phyloP scores from a whole-genome alignment of 2,329 filamentous ascomycete genomes.

The Colletotrichum eremochloae region DNA sequence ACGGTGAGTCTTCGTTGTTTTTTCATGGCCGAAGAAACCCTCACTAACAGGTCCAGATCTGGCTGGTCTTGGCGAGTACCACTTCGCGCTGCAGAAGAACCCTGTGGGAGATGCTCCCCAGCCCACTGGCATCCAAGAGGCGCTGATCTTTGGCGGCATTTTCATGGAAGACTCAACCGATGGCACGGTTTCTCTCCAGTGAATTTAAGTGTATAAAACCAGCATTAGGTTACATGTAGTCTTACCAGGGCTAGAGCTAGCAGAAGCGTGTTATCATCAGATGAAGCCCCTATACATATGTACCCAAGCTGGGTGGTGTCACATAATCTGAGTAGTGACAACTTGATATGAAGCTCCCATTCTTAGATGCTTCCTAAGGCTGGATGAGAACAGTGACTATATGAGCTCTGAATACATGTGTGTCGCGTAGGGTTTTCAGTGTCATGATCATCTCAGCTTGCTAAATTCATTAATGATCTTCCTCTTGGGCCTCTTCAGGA shows the following conservation, averaged over 20 bases:
- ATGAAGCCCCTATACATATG: no score
- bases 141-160: constrained; percentile 51
- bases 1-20: constrained; percentile 48
- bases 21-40: background rate
- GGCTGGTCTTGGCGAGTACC: constrained; percentile 59
- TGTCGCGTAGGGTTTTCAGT: background rate
- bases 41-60: constrained; percentile 25
- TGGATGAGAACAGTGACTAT: no score
- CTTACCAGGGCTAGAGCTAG: background rate
- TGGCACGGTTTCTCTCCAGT: constrained; percentile 42
- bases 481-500: background rate
- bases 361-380: no score
- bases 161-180: constrained; percentile 50
- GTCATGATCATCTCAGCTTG: background rate
- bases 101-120: constrained; percentile 50
- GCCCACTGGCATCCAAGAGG: constrained; percentile 49
- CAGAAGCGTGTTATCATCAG: background rate
- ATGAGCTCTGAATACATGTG: background rate
- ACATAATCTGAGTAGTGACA: no score
- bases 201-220: background rate
- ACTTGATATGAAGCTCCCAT: no score
- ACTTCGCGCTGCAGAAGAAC: constrained; percentile 61
- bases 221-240: background rate
- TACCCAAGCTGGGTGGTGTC: no score
- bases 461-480: no score